Base-by-base conservation (phyloP, 192 early-diverging fungal genomes). In the Chytriomyces confervae region DNA sequence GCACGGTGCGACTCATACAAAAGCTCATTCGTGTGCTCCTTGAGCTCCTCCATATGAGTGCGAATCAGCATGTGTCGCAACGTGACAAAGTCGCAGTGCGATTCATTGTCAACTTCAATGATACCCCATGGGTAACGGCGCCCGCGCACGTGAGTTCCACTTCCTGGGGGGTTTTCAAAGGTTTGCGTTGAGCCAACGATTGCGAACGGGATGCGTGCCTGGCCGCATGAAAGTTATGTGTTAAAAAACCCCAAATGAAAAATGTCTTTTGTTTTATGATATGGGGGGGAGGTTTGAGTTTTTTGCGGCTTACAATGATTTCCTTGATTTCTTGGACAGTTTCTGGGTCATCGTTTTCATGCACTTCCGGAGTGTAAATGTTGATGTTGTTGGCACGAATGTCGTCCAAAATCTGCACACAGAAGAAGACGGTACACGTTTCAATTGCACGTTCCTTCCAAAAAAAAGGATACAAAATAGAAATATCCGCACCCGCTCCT, bases 281-380 rank as follows among this genome's bases (percentile, higher is more conserved):
- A 27, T 27, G 0, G 24, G 24, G 24, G 24, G n/a, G n/a, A n/a
- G 29, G 29, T 36, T 36, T 36, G 36, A n/a, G 29, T 6, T 69
- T 27, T n/a, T n/a, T n/a, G n/a, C 24, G 24, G 75, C 81, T 76
- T 76, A 91, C 89, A 69, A 95, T 91, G 66, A 99, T 91, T 84
- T 97, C 95, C 72, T 92, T 92, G 86, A 98, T 99, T 84, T 99
- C 97, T 81, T 96, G 94, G 64, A 94, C 87, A 6, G 94, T 97
- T 81, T 99, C 97, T 76, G 96, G 95, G 80, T 98, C 98, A 79
- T 97, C 97, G 79, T 97, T 95, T 45, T 93, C 92, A 73, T 96
- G 90, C 69, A 90, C 91, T 44, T 94, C 95, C 82, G 97, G 97
- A 82, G 93, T 94, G 84, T 97, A 99, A 78, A 97, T 96, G 49